Evolutionary conservation across 345 rosid species (phyloP), one percentile per base, ranked within the genome.

Genomic region (Clausena lansium): DNA sequence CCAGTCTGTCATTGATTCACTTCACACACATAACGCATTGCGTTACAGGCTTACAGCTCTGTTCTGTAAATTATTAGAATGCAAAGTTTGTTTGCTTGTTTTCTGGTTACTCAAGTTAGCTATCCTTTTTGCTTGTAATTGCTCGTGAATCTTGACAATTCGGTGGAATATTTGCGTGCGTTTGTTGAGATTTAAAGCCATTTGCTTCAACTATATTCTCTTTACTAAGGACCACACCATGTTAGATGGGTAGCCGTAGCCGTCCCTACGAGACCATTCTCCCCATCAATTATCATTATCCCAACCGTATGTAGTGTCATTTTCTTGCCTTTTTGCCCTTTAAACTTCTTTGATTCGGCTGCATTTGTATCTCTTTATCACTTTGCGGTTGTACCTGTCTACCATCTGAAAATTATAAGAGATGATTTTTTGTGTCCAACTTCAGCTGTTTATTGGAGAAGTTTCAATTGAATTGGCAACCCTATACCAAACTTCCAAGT

Each of bases 1-100:
- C 69, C 69, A 74, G 70, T 28, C 77, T 74, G 77, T 59, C 69
- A 74, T 5, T 41, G 5, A 33, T 27, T 60, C 58, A 74, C 50
- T 11, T 45, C 50, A 45, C 50, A 1, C 25, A 41, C 41, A 74
- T 24, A 55, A 28, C 11, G 3, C 50, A 59, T 27, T 24, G 28
- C 55, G 14, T 45, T 45, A 45, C 50, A 45, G 50, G 17, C 13
- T 45, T 45, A 45, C 50, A 45, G 50, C 50, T 45, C 50, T 45
- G 17, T 45, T 45, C 17, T 45, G 50, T 62, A 2, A 62, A 62
- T 62, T 10, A 62, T 62, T 10, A 17, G 65, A 27, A 6, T 1
- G 0, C 19, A 9, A 32, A 30, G 67, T 63, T 63, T 13, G 66
- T 62, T 28, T 32, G 15, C 30, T 27, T 62, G 70, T 66, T 38